phyloP scores from a whole-genome alignment of 2,329 filamentous ascomycete genomes.

The Septoria petroselini region DNA sequence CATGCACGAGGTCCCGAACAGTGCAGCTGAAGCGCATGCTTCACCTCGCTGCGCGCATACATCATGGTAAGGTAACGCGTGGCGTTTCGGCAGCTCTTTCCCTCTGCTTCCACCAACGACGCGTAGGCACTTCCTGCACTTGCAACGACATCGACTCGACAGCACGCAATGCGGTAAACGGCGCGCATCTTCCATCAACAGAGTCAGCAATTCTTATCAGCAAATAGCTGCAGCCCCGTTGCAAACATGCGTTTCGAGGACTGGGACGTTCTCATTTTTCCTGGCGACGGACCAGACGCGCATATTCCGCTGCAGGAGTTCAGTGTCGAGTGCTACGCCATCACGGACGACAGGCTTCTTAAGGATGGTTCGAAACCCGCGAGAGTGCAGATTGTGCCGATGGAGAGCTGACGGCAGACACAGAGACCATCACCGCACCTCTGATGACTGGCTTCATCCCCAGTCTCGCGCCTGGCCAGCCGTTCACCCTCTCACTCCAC shows the following conservation, averaged over 20 bases:
- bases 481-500: conserved; percentile 72
- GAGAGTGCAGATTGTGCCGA: too few relatives aligned
- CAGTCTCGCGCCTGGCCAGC: conserved; percentile 55
- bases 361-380: background rate
- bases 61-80: too few relatives aligned
- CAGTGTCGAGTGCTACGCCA: conserved; percentile 70
- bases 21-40: too few relatives aligned
- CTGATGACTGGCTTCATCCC: conserved; percentile 67
- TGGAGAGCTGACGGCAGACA: conserved; percentile 2
- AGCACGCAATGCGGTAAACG: background rate
- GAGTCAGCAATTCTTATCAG: conserved; percentile 11
- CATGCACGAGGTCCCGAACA: too few relatives aligned
- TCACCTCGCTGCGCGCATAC: too few relatives aligned
- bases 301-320: conserved; percentile 78
- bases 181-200: background rate
- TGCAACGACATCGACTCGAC: background rate
- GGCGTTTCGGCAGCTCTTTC: too few relatives aligned
- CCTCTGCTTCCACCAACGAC: background rate
- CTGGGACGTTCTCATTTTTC: conserved; percentile 83
- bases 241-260: conserved; percentile 72
- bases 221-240: conserved; percentile 8
- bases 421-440: conserved; percentile 17
- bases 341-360: conserved; percentile 35
- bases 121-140: background rate
- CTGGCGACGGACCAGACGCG: conserved; percentile 48